Conservation (phyloP, 768 basidiomycete genomes). For the Auriscalpium orientale region DNA sequence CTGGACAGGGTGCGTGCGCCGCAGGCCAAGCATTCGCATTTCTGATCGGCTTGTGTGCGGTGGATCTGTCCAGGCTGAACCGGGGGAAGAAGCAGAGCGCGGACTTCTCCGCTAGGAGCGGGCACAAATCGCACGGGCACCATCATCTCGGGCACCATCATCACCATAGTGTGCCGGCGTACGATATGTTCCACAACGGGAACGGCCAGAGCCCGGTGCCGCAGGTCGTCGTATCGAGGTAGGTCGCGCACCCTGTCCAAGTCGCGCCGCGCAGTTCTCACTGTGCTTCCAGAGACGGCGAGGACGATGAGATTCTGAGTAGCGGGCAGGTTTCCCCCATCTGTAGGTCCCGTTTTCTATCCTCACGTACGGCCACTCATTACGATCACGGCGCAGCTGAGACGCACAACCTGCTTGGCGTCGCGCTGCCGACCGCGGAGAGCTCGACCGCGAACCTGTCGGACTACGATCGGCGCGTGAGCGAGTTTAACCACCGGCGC, state of each 20-base stretch:
- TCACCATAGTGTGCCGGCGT: slow-evolving; percentile 12
- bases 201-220: slow-evolving; percentile 20
- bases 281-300: slow-evolving; percentile 22
- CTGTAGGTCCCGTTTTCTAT: slow-evolving; percentile 30
- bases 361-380: not conserved
- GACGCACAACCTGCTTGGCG: slow-evolving; percentile 2
- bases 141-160: slow-evolving; percentile 17
- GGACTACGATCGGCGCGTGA: slow-evolving; percentile 26
- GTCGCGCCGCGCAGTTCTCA: not conserved
- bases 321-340: slow-evolving; percentile 72
- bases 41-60: not conserved
- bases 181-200: not conserved
- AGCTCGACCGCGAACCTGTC: slow-evolving; percentile 19
- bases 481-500: slow-evolving; percentile 35
- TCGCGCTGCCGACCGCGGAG: slow-evolving; percentile 4
- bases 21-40: not conserved
- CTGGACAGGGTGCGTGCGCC: slow-evolving; percentile 37
- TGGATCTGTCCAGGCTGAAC: slow-evolving; percentile 12
- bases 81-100: slow-evolving; percentile 28
- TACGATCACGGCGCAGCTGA: not conserved
- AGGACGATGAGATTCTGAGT: slow-evolving; percentile 65
- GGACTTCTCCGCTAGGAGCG: slow-evolving; percentile 20
- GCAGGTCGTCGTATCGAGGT: slow-evolving; percentile 35
- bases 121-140: slow-evolving; percentile 5
- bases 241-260: slow-evolving; percentile 9